These are phyloP conservation scores for Claviceps sorghi DNA, from an alignment of 2,329 filamentous ascomycete genomes.

Conservation along the genomic window DNA sequence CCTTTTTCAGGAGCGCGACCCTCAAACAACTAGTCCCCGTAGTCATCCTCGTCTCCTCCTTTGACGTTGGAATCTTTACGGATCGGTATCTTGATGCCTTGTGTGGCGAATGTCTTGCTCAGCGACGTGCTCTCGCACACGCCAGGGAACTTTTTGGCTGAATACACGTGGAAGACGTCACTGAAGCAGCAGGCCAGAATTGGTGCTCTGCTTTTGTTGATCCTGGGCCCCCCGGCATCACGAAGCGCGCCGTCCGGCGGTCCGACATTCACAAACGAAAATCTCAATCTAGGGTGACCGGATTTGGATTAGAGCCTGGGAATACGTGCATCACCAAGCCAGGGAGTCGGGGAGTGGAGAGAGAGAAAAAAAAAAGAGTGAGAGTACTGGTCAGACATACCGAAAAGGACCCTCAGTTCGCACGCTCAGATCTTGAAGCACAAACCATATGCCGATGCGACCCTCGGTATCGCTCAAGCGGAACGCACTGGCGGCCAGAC, in stretches of 20 bases:
- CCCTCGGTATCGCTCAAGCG: slow-evolving; percentile 64
- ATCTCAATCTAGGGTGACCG: slow-evolving; percentile 33
- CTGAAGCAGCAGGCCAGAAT: slow-evolving; percentile 79
- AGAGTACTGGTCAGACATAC: slow-evolving; percentile 29
- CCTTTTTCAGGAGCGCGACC: no score
- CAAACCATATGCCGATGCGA: slow-evolving; percentile 88
- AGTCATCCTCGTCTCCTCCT: slow-evolving; percentile 38
- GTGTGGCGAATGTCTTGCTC: slow-evolving; percentile 82
- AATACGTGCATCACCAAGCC: background rate
- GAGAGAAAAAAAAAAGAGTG: background rate
- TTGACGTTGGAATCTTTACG: slow-evolving; percentile 60
- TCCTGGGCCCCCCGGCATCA: slow-evolving; percentile 24
- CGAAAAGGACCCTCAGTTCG: slow-evolving; percentile 83
- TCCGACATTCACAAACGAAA: slow-evolving; percentile 76
- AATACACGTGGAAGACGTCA: slow-evolving; percentile 83
- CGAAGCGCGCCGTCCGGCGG: slow-evolving; percentile 25
- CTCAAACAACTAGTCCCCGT: slow-evolving; percentile 14
- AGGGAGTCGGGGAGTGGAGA: no score
- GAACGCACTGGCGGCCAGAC: slow-evolving; percentile 76
- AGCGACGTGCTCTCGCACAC: slow-evolving; percentile 86
- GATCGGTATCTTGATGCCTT: slow-evolving; percentile 95
- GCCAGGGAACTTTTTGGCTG: slow-evolving; percentile 94
- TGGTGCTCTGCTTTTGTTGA: slow-evolving; percentile 64
- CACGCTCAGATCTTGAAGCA: slow-evolving; percentile 88
- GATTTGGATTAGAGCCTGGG: slow-evolving; percentile 8